A percentile compares a stretch with the other conserved stretches of the same genome.
Evolutionary conservation across 768 basidiomycete genomes (phyloP).

Genomic region (Xerocomellus dryophilus): DNA sequence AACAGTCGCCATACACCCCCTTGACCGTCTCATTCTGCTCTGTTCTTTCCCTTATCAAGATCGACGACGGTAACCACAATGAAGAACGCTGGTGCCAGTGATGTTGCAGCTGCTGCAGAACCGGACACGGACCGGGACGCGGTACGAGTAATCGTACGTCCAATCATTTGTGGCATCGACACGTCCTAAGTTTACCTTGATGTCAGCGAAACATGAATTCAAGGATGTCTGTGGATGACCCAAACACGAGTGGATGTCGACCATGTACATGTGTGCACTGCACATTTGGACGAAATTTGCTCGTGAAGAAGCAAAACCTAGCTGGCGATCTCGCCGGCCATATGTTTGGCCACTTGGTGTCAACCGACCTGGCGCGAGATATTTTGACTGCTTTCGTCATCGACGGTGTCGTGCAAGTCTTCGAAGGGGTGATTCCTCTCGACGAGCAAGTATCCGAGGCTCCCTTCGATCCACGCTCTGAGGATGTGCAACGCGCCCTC

Average conservation of each 20-base stretch:
- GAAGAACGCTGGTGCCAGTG: too few species aligned
- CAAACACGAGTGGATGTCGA: neutral
- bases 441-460: neutral
- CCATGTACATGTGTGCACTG: neutral
- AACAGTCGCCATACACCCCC: too few species aligned
- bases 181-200: neutral
- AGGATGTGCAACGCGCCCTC: neutral
- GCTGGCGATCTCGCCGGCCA: constrained; percentile 11
- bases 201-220: neutral
- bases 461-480: neutral
- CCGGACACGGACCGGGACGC: too few species aligned
- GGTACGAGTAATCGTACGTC: neutral
- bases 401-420: neutral
- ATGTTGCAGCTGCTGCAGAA: too few species aligned
- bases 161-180: neutral
- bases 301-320: neutral
- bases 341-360: constrained; percentile 1
- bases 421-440: neutral
- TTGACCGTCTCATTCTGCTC: too few species aligned
- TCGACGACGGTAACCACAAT: too few species aligned
- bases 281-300: neutral
- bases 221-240: neutral
- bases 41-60: too few species aligned
- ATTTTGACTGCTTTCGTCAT: neutral
- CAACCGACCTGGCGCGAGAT: neutral